These are phyloP conservation scores for Discostella pseudostelligera DNA, from an alignment of 108 stramenopile species.

Conservation along the genomic window DNA sequence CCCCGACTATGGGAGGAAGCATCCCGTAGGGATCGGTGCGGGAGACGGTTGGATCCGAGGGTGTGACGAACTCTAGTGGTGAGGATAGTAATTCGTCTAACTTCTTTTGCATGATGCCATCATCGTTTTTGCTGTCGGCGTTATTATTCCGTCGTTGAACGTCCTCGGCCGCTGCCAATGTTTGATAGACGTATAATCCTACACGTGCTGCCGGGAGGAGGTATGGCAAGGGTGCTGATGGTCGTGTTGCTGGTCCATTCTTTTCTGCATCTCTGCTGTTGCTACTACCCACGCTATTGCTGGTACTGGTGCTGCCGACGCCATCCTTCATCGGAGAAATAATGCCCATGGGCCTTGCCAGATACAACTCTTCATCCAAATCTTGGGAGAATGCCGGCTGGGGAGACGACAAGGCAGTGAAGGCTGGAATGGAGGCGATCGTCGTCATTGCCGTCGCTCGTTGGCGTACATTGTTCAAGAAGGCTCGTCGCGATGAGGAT, in stretches of 20 bases:
- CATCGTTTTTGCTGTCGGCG: background rate
- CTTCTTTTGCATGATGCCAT: background rate
- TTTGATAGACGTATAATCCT: conserved; percentile 51
- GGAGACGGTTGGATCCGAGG: conserved; percentile 25
- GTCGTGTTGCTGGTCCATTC: conserved; percentile 6
- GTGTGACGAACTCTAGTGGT: conserved; percentile 24
- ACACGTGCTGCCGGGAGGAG: conserved; percentile 59
- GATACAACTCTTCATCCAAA: background rate
- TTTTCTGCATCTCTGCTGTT: no score
- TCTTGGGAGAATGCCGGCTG: no score
- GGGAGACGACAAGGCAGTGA: no score
- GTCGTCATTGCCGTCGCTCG: no score
- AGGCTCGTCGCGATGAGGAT: no score
- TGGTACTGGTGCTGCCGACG: background rate
- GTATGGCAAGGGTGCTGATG: conserved; percentile 52
- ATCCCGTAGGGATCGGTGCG: conserved; percentile 34
- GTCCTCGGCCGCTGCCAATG: conserved; percentile 27
- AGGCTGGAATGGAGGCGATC: no score
- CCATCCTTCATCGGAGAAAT: background rate
- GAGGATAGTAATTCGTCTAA: conserved; percentile 19
- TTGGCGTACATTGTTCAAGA: no score
- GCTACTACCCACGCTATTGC: no score
- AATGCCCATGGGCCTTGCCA: conserved; percentile 24
- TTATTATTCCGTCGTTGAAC: conserved; percentile 2
- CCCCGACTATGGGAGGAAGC: conserved; percentile 34